Evolutionary conservation across 805 yeast genomes (phyloP).

Genomic region (Candida adriatica): DNA sequence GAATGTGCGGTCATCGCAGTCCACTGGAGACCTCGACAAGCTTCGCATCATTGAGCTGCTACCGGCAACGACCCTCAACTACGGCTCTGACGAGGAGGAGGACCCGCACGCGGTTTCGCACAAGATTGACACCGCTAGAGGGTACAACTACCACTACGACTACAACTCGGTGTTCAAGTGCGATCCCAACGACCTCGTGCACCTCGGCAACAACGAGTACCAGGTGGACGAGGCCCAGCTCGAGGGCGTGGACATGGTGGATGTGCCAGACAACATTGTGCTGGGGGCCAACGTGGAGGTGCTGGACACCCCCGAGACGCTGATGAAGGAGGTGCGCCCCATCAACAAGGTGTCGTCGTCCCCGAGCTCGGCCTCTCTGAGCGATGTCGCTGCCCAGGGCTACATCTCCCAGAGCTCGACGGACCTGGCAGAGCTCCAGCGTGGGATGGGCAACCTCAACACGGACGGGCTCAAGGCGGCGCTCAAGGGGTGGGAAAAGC

Average conservation of each 20-base stretch:
- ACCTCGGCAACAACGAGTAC: constrained; percentile 12
- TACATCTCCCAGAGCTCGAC: constrained; percentile 23
- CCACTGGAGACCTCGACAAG: constrained; percentile 11
- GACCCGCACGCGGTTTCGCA: constrained; percentile 54
- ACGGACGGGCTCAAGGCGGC: constrained; percentile 11
- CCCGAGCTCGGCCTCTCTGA: constrained; percentile 38
- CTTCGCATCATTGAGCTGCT: constrained; percentile 62
- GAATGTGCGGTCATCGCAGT: constrained; percentile 40
- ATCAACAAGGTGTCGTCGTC: constrained; percentile 19
- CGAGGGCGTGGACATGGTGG: constrained; percentile 23
- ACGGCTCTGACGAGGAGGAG: constrained; percentile 59
- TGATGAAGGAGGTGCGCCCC: constrained; percentile 4
- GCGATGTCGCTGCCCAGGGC: constrained; percentile 45
- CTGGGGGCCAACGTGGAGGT: constrained; percentile 21
- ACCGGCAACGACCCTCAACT: constrained; percentile 83
- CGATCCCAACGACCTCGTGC: constrained; percentile 26
- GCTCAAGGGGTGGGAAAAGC: no score
- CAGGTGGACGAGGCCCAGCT: constrained; percentile 19
- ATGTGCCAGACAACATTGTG: constrained; percentile 24
- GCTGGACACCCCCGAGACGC: constrained; percentile 11
- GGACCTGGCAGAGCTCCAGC: constrained; percentile 15
- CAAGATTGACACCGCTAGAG: constrained; percentile 64
- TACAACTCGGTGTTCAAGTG: constrained; percentile 69
- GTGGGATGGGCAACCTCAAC: constrained; percentile 13
- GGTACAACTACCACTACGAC: constrained; percentile 73